Base-by-base conservation (phyloP, 257 asterid genomes). In the Plantago major region DNA sequence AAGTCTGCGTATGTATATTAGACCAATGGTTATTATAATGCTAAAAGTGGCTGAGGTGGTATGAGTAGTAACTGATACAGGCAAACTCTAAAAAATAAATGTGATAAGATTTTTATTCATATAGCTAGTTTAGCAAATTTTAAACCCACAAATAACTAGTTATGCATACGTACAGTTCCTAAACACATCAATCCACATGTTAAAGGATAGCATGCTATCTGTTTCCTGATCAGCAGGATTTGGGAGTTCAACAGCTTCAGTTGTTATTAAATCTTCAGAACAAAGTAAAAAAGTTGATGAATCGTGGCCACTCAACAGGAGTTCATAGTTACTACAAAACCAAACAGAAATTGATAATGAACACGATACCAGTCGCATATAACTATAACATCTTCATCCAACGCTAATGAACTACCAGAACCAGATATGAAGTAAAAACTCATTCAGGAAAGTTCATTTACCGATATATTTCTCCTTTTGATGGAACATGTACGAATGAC, bases 401-500 rank as follows among this genome's bases (percentile, higher is more conserved):
- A 16, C 16, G 26, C 72, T 54, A 58, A 60, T 42, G 28, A 58
- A 52, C 30, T 33, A 33, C 40, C 26, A 16, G 16, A 52, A 22
- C 45, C 19, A 66, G 52, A 38, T 49, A 62, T 22, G 49, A 45
- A 55, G 60, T 51, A 45, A 60, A 67, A 71, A 40, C 10, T 28
- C 59, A 56, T 28, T 44, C 6, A 38, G 40, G 22, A 49, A 67
- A 70, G 63, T 66, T 53, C 10, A 63, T 51, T 14, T 71, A 92
- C 99, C 99, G 48, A 92, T 87, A 75, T 86, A 97, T 73, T 92
- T 92, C 78, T 92, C 99, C 78, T 70, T 73, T 83, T 89, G 95
- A 70, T 77, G 91, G 48, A 76, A 80, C 83, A 72, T 75, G 82
- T 71, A 89, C 46, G 99, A 76, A 77, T 92, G 97, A 74, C 95